These are phyloP conservation scores for Phytophthora tubulina DNA, from an alignment of 352 stramenopile species.

Conservation along the genomic window DNA sequence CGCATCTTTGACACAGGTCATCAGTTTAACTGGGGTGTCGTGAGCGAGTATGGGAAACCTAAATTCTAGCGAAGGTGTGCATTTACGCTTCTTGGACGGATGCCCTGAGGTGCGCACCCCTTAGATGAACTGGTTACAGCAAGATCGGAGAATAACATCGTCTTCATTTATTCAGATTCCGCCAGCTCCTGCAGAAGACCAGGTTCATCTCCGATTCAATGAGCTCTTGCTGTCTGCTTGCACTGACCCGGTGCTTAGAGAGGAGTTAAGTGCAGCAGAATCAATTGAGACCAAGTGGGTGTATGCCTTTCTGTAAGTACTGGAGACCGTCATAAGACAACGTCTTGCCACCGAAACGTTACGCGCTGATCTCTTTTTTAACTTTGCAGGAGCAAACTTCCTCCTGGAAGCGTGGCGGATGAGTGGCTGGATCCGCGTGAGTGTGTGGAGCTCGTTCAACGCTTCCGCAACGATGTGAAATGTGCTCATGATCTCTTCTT, in stretches of 20 bases:
- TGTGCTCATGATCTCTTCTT: slow-evolving; percentile 61
- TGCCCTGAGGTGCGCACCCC: slow-evolving; percentile 56
- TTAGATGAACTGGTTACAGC: not conserved
- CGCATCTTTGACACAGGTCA: slow-evolving; percentile 14
- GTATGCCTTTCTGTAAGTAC: slow-evolving; percentile 72
- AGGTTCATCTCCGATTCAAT: slow-evolving; percentile 59
- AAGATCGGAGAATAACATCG: slow-evolving; percentile 13
- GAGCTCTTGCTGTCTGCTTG: slow-evolving; percentile 48
- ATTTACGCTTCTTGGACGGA: slow-evolving; percentile 63
- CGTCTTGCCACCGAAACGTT: not conserved
- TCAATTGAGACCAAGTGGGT: slow-evolving; percentile 73
- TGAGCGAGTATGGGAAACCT: slow-evolving; percentile 60
- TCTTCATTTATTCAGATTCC: slow-evolving; percentile 54
- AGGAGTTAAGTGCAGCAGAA: slow-evolving; percentile 59
- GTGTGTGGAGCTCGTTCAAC: slow-evolving; percentile 60
- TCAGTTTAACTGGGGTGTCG: not conserved
- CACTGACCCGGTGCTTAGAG: slow-evolving; percentile 36
- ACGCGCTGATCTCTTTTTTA: not conserved
- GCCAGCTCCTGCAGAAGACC: slow-evolving; percentile 41
- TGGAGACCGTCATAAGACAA: not conserved
- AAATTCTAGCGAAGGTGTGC: slow-evolving; percentile 44
- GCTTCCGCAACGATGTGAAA: slow-evolving; percentile 47
- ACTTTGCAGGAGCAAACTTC: slow-evolving; percentile 53
- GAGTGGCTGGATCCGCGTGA: slow-evolving; percentile 62
- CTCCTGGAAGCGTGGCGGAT: slow-evolving; percentile 40